Evolutionary conservation across 768 basidiomycete genomes (phyloP).

Genomic region (Lactifluus rugatus): DNA sequence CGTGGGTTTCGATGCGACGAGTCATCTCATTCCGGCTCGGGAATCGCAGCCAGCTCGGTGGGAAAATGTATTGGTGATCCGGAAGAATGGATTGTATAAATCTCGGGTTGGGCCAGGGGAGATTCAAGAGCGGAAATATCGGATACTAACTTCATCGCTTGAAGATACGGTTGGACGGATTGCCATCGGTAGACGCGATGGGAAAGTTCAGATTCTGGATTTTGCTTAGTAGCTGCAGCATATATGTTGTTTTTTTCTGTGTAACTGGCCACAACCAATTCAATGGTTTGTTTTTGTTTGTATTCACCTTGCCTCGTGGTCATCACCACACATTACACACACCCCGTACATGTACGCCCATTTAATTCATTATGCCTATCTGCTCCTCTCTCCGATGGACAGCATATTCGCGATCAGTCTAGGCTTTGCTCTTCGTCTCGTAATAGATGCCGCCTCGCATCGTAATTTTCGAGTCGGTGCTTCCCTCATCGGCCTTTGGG

Average conservation of each 20-base stretch:
- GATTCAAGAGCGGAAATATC: constrained; percentile 25
- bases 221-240: constrained; percentile 25
- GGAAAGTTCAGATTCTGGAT: constrained; percentile 28
- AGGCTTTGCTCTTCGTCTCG: constrained; percentile 55
- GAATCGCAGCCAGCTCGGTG: constrained; percentile 7
- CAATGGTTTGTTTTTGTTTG: not conserved
- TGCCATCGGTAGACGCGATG: constrained; percentile 27
- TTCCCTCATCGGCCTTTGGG: constrained; percentile 68
- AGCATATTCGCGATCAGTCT: constrained; percentile 56
- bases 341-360: too few relatives aligned
- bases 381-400: constrained; percentile 42
- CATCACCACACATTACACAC: too few relatives aligned
- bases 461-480: constrained; percentile 45
- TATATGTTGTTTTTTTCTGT: not conserved
- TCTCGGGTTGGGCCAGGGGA: constrained; percentile 27
- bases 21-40: constrained; percentile 6
- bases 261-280: not conserved
- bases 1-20: constrained; percentile 25
- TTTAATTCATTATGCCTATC: too few relatives aligned
- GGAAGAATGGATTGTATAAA: constrained; percentile 24
- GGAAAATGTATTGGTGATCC: constrained; percentile 21
- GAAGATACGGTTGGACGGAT: constrained; percentile 30
- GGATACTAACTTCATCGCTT: constrained; percentile 24
- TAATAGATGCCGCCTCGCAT: constrained; percentile 44
- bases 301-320: not conserved